Evolutionary conservation across 2,329 filamentous ascomycete genomes (phyloP), one percentile per base, ranked within the genome.

Genomic region (Arthroderma uncinatum): DNA sequence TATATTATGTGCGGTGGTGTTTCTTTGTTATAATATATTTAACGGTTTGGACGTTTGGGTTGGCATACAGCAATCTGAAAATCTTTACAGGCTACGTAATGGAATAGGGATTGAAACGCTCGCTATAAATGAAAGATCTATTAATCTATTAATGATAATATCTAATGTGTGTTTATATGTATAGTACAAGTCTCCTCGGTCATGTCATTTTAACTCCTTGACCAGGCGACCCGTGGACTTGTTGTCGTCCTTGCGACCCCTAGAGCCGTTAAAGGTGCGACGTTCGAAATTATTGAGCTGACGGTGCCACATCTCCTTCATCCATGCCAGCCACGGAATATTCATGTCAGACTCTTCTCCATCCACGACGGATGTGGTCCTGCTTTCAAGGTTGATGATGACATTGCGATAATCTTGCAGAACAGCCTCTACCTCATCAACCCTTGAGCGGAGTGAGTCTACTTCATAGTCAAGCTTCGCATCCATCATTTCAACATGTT

Each of bases 401-500:
- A 91, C 86, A 53, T 81, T 78, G 70, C 91, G 87, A 69, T 95
- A 94, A 60, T 90, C 86, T 9, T 74, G 75, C 0, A 95, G 82
- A 0, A 87, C 87, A 60, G 89, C 86, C 66, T 95, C 90, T 7
- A 95, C 87, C 66, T 97, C 92, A 64, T 87, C 80, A 8, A 95
- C 85, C 65, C 89, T 89, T 52, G 84, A 83, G 53, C 83, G 78
- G n/a, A 97, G 75, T 14, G 84, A 83, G 59, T 86, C 82, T 60
- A 96, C 85, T 74, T 96, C 92, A 70, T 97, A 97, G 66, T 97
- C 91, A 57, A 97, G 77, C 71, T 91, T 91, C 19, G 89, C 89
- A 2, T 86, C 83, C 39, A 94, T 76, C 21, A 86, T 81, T 68
- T 95, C 90, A 12, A 96, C 78, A 61, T 93, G 87, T 68, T 86